phyloP scores from a whole-genome alignment of 2,329 filamentous ascomycete genomes.

The Penicillium crustosum region DNA sequence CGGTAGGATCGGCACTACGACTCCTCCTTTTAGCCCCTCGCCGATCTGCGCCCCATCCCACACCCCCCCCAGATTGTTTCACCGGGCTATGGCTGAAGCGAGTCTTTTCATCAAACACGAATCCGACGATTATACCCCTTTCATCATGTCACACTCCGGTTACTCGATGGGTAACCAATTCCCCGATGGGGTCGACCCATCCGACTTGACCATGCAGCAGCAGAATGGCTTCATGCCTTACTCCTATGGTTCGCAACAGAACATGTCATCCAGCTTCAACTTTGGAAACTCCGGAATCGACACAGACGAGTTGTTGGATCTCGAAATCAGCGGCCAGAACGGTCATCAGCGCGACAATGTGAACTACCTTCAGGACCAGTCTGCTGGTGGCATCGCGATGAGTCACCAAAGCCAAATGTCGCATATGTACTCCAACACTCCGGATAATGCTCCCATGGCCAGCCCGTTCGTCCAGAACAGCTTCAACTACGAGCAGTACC shows the following conservation, averaged over 20 bases:
- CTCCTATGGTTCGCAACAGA: constrained; percentile 63
- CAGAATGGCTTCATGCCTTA: constrained; percentile 53
- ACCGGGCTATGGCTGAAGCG: constrained; percentile 52
- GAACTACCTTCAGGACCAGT: constrained; percentile 53
- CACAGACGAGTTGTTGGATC: constrained; percentile 83
- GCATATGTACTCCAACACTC: constrained; percentile 81
- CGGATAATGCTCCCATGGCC: constrained; percentile 86
- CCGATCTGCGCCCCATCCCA: constrained; percentile 7
- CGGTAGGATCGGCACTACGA: constrained; percentile 11
- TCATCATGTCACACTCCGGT: constrained; percentile 51
- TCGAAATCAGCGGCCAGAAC: constrained; percentile 46
- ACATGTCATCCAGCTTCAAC: constrained; percentile 69
- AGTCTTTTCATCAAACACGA: constrained; percentile 68
- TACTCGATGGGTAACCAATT: constrained; percentile 57
- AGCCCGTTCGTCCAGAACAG: constrained; percentile 77
- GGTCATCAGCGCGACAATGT: constrained; percentile 37
- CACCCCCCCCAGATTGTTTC: constrained; percentile 2
- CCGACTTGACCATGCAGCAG: constrained; percentile 72
- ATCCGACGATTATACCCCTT: constrained; percentile 60
- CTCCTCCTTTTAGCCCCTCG: constrained; percentile 10
- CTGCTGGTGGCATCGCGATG: constrained; percentile 54
- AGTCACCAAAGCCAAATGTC: constrained; percentile 68
- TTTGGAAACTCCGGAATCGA: constrained; percentile 75
- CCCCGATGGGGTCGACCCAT: constrained; percentile 73
- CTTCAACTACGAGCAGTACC: constrained; percentile 76